A percentile compares a stretch with the other conserved stretches of the same genome.
These are phyloP conservation scores for Trypethelium eluteriae DNA, from an alignment of 495 filamentous ascomycete genomes.

Conservation along the genomic window DNA sequence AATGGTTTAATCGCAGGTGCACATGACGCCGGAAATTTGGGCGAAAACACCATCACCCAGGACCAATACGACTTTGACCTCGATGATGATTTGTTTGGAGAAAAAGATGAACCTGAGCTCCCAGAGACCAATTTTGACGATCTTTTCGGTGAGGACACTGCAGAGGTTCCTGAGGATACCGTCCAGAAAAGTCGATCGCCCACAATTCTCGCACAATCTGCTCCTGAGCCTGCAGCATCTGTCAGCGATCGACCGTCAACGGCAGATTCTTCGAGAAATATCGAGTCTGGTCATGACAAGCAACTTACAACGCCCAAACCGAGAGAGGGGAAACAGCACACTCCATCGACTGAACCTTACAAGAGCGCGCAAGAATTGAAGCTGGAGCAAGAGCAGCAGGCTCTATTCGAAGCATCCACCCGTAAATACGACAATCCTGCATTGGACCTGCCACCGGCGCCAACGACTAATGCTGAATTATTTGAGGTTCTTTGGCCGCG, in stretches of 20 bases:
- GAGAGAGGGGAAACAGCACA: background rate
- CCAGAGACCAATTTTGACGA: conserved; percentile 33
- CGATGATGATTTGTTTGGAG: conserved; percentile 43
- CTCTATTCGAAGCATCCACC: conserved; percentile 24
- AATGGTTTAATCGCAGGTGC: conserved; percentile 16
- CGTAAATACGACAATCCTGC: conserved; percentile 28
- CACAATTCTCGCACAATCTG: background rate
- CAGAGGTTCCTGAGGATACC: background rate
- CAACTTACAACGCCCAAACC: background rate
- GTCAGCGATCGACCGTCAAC: background rate
- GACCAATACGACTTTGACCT: conserved; percentile 32
- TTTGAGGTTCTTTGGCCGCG: conserved; percentile 61
- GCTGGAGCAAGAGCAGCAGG: conserved; percentile 22
- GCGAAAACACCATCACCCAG: conserved; percentile 37
- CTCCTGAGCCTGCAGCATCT: background rate
- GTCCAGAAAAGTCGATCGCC: background rate
- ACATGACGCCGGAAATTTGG: conserved; percentile 34
- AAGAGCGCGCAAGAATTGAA: conserved; percentile 15
- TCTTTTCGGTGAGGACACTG: conserved; percentile 35
- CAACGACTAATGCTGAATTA: conserved; percentile 59
- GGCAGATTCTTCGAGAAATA: background rate
- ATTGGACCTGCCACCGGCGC: conserved; percentile 47
- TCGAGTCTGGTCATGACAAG: background rate
- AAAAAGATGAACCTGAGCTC: conserved; percentile 27
- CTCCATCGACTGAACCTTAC: background rate